Base-by-base conservation (phyloP, 2,329 filamentous ascomycete genomes). In the Fusarium longipes region DNA sequence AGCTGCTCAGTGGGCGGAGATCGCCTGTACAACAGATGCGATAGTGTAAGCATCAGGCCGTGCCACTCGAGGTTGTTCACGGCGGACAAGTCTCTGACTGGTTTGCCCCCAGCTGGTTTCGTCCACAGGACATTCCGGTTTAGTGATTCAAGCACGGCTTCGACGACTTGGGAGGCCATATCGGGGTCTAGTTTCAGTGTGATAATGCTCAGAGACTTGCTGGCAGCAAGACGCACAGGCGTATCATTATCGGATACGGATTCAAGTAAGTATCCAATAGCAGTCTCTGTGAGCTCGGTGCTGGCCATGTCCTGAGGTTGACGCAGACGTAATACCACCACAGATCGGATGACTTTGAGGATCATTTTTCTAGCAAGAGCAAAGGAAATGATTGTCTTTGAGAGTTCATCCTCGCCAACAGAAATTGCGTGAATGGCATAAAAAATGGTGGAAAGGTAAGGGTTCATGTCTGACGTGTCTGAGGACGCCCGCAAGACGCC, bases 41-140 rank as follows among this genome's bases (percentile, higher is more conserved):
- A 90, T 5, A 99, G 82, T 0, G 96, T 96, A 42, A 99, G 84
- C 73, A 93, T 94, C 35, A 97, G 79, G 0, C 96, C 96, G 77
- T 99, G 96, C 96, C 96, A 99, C 77, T 91, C 89, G 25, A 95
- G 83, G 17, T 92, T 86, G 76, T 96, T 89, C 15, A 96, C 93
- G 10, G 89, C 89, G 39, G 88, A 89, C 33, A 97, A 81, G 74
- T 96, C 88, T 38, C 86, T 82, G 17, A 73, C 76, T 4, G 77
- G 77, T 38, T 79, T 76, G 8, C 74, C 77, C 1, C 73, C 73
- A 2, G 76, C 77, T 65, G 79, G 80, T 32, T 80, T 82, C 20
- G 79, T 79, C 78, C 81, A 84, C n/a, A 89, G 77, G 6, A 89
- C 83, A 55, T 88, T 89, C 12, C 82, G 80, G 54, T 84, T 84